Conservation (phyloP, 352 stramenopile species). For the Pythium insidiosum region DNA sequence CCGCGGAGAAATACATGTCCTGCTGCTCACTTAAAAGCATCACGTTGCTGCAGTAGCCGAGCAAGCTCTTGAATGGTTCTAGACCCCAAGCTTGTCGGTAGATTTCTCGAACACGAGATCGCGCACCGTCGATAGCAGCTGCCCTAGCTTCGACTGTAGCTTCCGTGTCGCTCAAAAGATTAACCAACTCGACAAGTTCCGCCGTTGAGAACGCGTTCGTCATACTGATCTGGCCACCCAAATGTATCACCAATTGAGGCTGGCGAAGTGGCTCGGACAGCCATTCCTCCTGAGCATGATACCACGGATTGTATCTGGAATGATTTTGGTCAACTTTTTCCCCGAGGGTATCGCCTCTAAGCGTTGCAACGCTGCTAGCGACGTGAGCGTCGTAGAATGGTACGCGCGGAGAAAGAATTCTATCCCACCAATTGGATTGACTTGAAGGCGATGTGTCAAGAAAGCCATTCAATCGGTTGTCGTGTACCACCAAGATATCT, state of each 20-base stretch:
- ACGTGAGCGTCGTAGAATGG: conserved; percentile 25
- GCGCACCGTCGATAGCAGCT: conserved; percentile 7
- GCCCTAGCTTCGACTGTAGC: conserved; percentile 1
- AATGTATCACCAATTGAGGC: conserved; percentile 41
- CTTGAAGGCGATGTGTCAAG: not conserved
- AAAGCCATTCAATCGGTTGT: conserved; percentile 22
- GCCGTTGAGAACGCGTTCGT: conserved; percentile 26
- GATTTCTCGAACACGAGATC: conserved; percentile 56
- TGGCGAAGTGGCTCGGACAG: conserved; percentile 45
- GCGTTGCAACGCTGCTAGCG: conserved; percentile 17
- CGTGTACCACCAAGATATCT: conserved; percentile 43
- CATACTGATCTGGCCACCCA: conserved; percentile 60
- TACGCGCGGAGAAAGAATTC: conserved; percentile 26
- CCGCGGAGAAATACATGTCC: conserved; percentile 52
- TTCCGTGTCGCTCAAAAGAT: conserved; percentile 10
- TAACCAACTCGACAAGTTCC: conserved; percentile 26
- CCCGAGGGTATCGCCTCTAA: conserved; percentile 37
- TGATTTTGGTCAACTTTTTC: conserved; percentile 19
- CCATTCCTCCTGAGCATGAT: conserved; percentile 34
- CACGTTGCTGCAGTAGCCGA: conserved; percentile 45
- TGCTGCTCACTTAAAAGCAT: conserved; percentile 56
- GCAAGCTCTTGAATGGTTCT: conserved; percentile 27
- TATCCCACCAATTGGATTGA: conserved; percentile 37
- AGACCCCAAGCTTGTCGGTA: conserved; percentile 56
- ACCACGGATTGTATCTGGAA: conserved; percentile 56